phyloP scores from a whole-genome alignment of 805 yeast genomes.

The Nakazawaea pomicola region DNA sequence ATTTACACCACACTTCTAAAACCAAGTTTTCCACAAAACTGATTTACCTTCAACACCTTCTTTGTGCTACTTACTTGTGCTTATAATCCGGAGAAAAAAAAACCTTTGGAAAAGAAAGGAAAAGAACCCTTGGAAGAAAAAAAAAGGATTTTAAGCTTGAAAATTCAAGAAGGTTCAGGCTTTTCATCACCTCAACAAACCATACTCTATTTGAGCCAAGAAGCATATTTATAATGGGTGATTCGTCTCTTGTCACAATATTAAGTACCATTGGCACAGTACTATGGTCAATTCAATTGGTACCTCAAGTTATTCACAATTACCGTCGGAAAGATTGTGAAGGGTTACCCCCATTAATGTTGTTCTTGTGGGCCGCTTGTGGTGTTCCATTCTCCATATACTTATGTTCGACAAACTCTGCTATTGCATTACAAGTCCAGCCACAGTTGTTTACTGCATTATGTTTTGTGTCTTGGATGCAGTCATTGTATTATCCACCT shows the following conservation, averaged over 20 bases:
- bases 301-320: slow-evolving; percentile 72
- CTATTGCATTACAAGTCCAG: slow-evolving; percentile 77
- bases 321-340: slow-evolving; percentile 70
- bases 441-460: slow-evolving; percentile 79
- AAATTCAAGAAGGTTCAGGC: no score
- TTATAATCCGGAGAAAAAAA: no score
- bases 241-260: slow-evolving; percentile 54
- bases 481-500: slow-evolving; percentile 44
- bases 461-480: slow-evolving; percentile 61
- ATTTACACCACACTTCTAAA: no score
- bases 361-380: slow-evolving; percentile 75
- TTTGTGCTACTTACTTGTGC: no score
- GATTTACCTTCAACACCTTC: no score
- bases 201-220: no score
- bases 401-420: slow-evolving; percentile 65
- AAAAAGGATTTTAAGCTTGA: no score
- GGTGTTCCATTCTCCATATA: slow-evolving; percentile 89
- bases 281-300: slow-evolving; percentile 86
- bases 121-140: no score
- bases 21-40: no score
- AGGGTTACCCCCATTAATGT: slow-evolving; percentile 87
- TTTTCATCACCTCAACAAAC: background rate
- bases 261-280: slow-evolving; percentile 88
- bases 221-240: background rate
- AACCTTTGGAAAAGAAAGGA: no score